phyloP scores from a whole-genome alignment of 805 yeast genomes.

The Scheffersomyces amazonensis region DNA sequence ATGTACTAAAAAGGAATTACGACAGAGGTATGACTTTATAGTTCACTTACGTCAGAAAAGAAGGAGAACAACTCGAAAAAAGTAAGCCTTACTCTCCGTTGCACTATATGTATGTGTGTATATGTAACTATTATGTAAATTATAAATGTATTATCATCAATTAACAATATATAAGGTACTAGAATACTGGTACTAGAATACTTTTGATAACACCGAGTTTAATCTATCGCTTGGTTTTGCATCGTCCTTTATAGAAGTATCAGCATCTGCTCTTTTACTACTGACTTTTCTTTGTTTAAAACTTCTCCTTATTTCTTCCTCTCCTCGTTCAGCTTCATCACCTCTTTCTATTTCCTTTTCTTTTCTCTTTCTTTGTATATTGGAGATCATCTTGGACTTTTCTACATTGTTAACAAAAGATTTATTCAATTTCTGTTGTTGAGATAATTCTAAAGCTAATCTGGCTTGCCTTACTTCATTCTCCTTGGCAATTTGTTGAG shows the following conservation, averaged over 20 bases:
- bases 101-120: no score
- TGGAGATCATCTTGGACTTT: conserved; percentile 73
- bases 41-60: no score
- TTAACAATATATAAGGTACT: no score
- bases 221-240: conserved; percentile 39
- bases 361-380: conserved; percentile 53
- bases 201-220: conserved; percentile 48
- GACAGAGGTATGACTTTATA: conserved; percentile 29
- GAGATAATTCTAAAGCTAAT: conserved; percentile 82
- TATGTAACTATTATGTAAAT: neutral
- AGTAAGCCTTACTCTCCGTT: no score
- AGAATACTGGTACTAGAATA: conserved; percentile 36
- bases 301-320: conserved; percentile 45
- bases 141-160: neutral
- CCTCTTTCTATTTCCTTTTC: conserved; percentile 16
- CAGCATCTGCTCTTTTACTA: conserved; percentile 65
- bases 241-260: conserved; percentile 39
- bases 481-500: conserved; percentile 89
- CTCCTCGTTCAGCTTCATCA: conserved; percentile 21
- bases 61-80: no score
- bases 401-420: conserved; percentile 82
- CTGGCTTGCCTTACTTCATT: conserved; percentile 85
- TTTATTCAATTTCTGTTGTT: conserved; percentile 84
- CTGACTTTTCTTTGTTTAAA: conserved; percentile 71
- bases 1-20: conserved; percentile 28